These are phyloP conservation scores for Lumnitzera littorea DNA, from an alignment of 345 rosid genomes.

Conservation along the genomic window DNA sequence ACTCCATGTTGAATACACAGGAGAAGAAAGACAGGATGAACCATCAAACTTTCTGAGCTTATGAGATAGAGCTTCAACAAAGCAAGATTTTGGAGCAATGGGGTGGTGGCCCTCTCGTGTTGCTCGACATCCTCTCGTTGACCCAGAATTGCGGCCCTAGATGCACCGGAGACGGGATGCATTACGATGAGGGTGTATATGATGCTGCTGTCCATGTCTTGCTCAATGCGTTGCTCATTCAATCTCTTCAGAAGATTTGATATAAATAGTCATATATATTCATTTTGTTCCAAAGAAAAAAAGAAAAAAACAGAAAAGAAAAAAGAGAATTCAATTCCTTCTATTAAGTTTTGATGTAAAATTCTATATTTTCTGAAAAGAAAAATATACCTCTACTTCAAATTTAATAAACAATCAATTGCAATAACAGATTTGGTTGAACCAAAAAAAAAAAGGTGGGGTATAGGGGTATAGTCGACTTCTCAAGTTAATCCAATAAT, in stretches of 20 bases:
- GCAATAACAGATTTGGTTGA: too few relatives aligned
- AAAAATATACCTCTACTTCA: too few relatives aligned
- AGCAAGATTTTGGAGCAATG: constrained; percentile 60
- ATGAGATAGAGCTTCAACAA: constrained; percentile 41
- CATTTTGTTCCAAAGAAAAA: background rate
- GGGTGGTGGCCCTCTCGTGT: constrained; percentile 80
- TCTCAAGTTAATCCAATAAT: too few relatives aligned
- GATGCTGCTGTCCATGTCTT: constrained; percentile 70
- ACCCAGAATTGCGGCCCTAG: constrained; percentile 82
- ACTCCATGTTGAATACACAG: constrained; percentile 64
- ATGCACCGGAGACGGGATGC: constrained; percentile 90
- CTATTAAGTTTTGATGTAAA: too few relatives aligned
- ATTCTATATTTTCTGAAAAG: too few relatives aligned
- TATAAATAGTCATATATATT: background rate
- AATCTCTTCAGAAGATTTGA: constrained; percentile 80
- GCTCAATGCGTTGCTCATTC: constrained; percentile 82
- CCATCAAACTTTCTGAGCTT: constrained; percentile 62
- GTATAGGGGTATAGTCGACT: too few relatives aligned
- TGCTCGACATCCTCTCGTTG: constrained; percentile 72
- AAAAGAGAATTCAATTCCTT: too few relatives aligned
- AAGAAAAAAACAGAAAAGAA: too few relatives aligned
- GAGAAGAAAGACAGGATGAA: constrained; percentile 87
- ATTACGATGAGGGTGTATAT: constrained; percentile 73
- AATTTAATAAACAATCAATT: too few relatives aligned
- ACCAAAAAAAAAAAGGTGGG: too few relatives aligned